Evolutionary conservation across 2,329 filamentous ascomycete species (phyloP), one percentile per base, ranked within the genome.

Genomic region (Bipolaris cookei): DNA sequence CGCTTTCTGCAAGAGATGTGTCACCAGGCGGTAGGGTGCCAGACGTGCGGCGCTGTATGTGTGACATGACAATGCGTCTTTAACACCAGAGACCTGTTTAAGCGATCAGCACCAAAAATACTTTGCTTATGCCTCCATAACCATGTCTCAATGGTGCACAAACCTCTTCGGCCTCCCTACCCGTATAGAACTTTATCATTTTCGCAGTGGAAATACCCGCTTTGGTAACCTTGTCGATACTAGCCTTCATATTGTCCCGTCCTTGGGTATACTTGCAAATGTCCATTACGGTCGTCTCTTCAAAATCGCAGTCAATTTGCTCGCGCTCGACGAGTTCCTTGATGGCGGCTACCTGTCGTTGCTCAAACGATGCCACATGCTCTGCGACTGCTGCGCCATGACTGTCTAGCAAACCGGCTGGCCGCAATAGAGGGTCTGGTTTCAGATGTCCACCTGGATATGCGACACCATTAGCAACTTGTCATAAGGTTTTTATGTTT

Each of bases 371-470:
- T n/a, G 61, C 52, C 16, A 63, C 54, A 21, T 63, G 57, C 25
- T 56, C 54, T 16, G 61, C 61, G 5, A 55, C 55, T 13, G 34
- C 61, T 43, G 35, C 47, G 3, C 61, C 61, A 45, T 63, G 52
- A 4, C 54, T 54, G 2, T 57, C 43, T n/a, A 59, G 38, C 25
- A 62, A 44, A 6, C 49, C 53, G 7, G 55, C 54, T n/a, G 61
- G 54, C 52, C 61, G 49, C 6, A 39, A 51, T 13, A 61, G 51
- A 4, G 59, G 58, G 84, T 79, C 65, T 83, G 82, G 61, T 35
- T 61, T 62, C 4, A 62, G 37, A 37, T 62, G 60, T 8, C 60
- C 60, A 16, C 60, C 55, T 59, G 18, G 1, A n/a, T 4, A 4
- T 10, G 11, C 16, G 10, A 2, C 23, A n/a, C 5, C 0, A 21